Evolutionary conservation across 73 alveolate species (phyloP).

Genomic region (Tetrahymena malaccensis): DNA sequence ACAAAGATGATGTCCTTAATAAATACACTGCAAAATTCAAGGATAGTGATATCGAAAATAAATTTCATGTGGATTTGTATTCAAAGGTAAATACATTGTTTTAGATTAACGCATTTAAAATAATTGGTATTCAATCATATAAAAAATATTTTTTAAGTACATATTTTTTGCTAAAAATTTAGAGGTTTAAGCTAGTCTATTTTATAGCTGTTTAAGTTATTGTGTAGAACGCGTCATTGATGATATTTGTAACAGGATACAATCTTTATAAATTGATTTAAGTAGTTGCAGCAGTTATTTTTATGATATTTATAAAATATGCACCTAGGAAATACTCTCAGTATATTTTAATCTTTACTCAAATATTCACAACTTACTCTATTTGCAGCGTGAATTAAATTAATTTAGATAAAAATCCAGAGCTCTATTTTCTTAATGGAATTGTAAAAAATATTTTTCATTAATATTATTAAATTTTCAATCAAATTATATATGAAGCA

Average conservation of each 20-base stretch:
- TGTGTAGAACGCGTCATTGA: not conserved
- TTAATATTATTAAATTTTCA: not conserved
- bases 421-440: not conserved
- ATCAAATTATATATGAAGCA: not conserved
- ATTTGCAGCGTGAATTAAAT: not conserved
- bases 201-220: not conserved
- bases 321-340: not conserved
- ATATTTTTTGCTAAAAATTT: not conserved
- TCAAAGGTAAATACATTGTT: not conserved
- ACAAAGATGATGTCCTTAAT: not conserved
- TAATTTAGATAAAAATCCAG: not conserved
- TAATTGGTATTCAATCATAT: no score
- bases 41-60: not conserved
- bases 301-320: not conserved
- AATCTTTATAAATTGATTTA: not conserved
- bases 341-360: not conserved
- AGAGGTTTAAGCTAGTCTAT: not conserved
- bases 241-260: not conserved
- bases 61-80: not conserved
- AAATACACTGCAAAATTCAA: not conserved
- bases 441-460: not conserved
- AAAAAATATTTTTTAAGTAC: no score
- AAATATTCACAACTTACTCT: not conserved
- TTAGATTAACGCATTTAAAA: no score
- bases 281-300: not conserved